A percentile compares a stretch with the other conserved stretches of the same genome.
Conservation (phyloP, 371 early-diverging fungal species). For the Apophysomyces variabilis region DNA sequence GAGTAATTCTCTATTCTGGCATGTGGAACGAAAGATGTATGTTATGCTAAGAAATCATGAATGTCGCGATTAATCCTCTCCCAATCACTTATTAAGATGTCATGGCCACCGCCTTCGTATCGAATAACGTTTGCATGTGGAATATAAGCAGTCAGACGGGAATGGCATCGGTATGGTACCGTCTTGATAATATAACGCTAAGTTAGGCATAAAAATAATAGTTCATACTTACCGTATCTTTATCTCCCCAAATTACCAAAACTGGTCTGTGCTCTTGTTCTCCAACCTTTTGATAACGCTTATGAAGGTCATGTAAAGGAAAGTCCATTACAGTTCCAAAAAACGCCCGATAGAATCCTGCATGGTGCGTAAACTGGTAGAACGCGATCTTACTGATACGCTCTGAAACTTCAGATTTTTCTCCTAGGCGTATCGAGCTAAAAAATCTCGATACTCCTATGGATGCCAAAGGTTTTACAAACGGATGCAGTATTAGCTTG, state of each 20-base stretch:
- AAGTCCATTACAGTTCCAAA: constrained; percentile 42
- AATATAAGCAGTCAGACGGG: constrained; percentile 24
- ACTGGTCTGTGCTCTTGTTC: constrained; percentile 24
- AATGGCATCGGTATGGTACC: constrained; percentile 35
- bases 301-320: constrained; percentile 38
- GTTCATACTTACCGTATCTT: constrained; percentile 39
- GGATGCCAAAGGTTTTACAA: constrained; percentile 18
- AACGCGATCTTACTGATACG: constrained; percentile 21
- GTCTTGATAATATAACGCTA: constrained; percentile 25
- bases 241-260: constrained; percentile 52
- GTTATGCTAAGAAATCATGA: constrained; percentile 14
- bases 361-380: constrained; percentile 47
- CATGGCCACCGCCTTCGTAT: constrained; percentile 42
- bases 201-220: neutral
- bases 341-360: constrained; percentile 55
- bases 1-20: too few relatives aligned
- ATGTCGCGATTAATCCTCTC: constrained; percentile 23
- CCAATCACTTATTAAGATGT: constrained; percentile 35
- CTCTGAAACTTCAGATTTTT: constrained; percentile 13
- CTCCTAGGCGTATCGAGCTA: constrained; percentile 12
- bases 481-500: constrained; percentile 13
- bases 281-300: constrained; percentile 41
- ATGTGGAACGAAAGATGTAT: neutral
- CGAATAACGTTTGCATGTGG: constrained; percentile 32
- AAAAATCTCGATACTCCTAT: constrained; percentile 18